These are phyloP conservation scores for Boletus sp. DNA, from an alignment of 1,284 basidiomycete genomes.

Conservation along the genomic window DNA sequence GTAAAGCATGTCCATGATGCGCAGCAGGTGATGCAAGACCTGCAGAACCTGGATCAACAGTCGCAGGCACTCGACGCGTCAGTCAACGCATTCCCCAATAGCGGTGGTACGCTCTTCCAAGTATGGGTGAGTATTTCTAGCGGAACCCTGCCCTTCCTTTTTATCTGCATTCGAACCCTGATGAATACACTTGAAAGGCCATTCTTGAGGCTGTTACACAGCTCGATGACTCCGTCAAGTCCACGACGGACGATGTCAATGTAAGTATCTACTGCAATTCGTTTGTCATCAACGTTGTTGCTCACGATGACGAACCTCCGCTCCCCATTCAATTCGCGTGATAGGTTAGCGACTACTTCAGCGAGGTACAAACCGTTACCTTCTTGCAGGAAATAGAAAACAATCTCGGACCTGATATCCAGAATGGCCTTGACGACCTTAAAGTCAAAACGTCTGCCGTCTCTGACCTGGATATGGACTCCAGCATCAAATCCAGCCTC, in stretches of 20 bases:
- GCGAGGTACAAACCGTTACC: not conserved
- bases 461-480: too few relatives aligned
- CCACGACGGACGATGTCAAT: not conserved
- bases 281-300: not conserved
- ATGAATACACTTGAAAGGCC: not conserved
- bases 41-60: not conserved
- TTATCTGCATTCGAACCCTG: not conserved
- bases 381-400: not conserved
- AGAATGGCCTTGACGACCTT: not conserved
- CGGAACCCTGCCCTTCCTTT: not conserved
- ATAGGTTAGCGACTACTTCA: not conserved
- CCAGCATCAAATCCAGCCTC: not conserved
- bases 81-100: not conserved
- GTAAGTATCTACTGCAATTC: not conserved
- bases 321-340: not conserved
- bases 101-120: accelerated
- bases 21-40: not conserved
- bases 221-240: accelerated
- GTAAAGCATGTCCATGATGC: constrained; percentile 10
- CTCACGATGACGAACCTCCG: not conserved
- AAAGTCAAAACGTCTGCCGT: not conserved
- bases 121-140: not conserved
- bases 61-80: not conserved
- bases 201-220: accelerated
- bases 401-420: not conserved